These are phyloP conservation scores for Venturia asperata DNA, from an alignment of 2,329 filamentous ascomycete genomes.

Conservation along the genomic window DNA sequence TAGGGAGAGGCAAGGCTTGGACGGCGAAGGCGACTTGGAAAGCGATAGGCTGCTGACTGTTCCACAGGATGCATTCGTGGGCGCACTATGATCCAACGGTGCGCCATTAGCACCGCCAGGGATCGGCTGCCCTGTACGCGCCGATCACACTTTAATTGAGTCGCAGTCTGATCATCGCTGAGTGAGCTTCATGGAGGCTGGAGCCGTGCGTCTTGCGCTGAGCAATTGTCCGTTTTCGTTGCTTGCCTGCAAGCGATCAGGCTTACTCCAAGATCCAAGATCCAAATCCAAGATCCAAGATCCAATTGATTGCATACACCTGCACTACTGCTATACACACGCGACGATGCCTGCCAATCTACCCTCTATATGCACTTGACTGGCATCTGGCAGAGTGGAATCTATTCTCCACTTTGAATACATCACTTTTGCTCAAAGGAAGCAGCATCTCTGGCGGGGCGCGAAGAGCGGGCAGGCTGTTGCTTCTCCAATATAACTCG, in stretches of 20 bases:
- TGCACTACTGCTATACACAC: neutral
- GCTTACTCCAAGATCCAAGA: neutral
- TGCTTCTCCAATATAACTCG: neutral
- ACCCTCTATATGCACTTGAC: no score
- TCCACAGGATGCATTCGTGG: neutral
- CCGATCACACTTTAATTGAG: slow-evolving; percentile 9
- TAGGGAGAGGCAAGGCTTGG: neutral
- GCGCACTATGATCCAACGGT: neutral
- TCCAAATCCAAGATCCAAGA: no score
- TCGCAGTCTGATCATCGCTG: neutral
- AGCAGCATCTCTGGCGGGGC: neutral
- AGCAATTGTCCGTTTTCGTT: no score
- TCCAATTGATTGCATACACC: neutral
- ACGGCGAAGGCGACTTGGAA: neutral
- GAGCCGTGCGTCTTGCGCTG: no score
- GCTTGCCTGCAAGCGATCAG: no score
- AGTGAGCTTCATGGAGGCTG: neutral
- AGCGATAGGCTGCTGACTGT: neutral
- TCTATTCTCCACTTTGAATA: no score
- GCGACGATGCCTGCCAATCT: neutral
- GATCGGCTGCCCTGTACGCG: neutral
- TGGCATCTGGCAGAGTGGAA: no score
- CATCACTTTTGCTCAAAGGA: neutral
- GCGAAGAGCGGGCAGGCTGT: neutral
- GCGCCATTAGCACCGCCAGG: neutral